Conservation (phyloP, 2,329 filamentous ascomycete species). For the Fusarium kyushuense region DNA sequence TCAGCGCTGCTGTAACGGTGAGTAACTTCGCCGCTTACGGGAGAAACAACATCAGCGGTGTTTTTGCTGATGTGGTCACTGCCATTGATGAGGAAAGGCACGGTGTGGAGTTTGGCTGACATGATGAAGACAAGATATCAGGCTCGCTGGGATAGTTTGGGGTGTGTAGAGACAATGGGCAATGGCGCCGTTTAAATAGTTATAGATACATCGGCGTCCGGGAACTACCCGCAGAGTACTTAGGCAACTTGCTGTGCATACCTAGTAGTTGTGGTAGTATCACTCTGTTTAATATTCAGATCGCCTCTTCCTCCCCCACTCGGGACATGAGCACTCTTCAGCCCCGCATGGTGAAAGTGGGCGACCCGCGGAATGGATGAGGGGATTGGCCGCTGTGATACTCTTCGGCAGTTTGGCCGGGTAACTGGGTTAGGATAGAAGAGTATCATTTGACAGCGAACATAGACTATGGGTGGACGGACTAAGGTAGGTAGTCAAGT, state of each 20-base stretch:
- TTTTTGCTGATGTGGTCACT: conserved; percentile 59
- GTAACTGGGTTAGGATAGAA: conserved; percentile 24
- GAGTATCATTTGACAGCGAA: conserved; percentile 10
- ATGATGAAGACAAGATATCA: conserved; percentile 26
- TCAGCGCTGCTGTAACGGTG: conserved; percentile 68
- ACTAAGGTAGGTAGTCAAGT: conserved; percentile 12
- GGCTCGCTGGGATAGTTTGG: neutral
- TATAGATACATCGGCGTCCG: neutral
- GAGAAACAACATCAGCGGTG: conserved; percentile 69
- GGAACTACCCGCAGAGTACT: neutral
- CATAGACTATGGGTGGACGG: conserved; percentile 3
- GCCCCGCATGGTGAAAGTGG: conserved; percentile 37
- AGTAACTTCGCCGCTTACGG: conserved; percentile 64
- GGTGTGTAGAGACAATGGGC: neutral
- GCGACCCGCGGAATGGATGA: conserved; percentile 22
- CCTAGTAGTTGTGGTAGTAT: conserved; percentile 1
- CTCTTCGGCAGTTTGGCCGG: conserved; percentile 33
- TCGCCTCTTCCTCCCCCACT: conserved; percentile 15
- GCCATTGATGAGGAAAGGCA: conserved; percentile 60
- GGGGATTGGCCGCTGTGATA: conserved; percentile 31
- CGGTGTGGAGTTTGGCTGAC: conserved; percentile 39
- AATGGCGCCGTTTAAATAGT: conserved; percentile 35
- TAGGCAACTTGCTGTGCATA: conserved; percentile 2
- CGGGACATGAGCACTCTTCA: conserved; percentile 1
- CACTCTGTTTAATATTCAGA: conserved; percentile 14